phyloP scores from a whole-genome alignment of 208 protist species.

The Leishmania major region DNA sequence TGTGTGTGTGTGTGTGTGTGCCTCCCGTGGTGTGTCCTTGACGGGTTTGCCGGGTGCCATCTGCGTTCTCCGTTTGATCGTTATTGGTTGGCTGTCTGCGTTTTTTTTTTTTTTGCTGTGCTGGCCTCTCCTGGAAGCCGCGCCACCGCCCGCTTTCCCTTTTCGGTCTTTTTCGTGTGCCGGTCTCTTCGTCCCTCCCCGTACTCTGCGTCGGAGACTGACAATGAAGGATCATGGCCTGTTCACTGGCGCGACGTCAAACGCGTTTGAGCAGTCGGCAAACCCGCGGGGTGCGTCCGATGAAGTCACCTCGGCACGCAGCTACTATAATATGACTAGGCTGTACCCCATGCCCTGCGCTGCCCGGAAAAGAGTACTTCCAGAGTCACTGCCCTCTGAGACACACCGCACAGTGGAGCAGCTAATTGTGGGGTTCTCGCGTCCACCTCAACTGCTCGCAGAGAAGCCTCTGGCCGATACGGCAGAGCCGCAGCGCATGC shows the following conservation, averaged over 20 bases:
- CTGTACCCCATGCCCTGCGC: background rate
- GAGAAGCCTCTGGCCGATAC: background rate
- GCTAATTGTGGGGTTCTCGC: background rate
- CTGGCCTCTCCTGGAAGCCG: background rate
- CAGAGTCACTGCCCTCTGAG: background rate
- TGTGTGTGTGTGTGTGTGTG: background rate
- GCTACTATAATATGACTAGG: conserved; percentile 5
- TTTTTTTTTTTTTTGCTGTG: background rate
- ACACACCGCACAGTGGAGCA: background rate
- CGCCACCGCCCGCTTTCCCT: background rate
- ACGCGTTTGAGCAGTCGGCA: background rate
- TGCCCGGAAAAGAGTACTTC: background rate
- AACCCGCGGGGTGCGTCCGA: background rate
- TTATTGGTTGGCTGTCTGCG: background rate
- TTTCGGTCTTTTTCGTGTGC: background rate
- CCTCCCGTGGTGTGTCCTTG: background rate
- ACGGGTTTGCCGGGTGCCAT: background rate
- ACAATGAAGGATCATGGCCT: background rate
- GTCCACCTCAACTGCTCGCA: background rate
- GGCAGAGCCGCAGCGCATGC: background rate
- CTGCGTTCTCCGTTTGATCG: background rate
- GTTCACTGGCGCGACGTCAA: background rate
- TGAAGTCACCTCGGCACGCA: background rate
- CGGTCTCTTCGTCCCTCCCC: background rate
- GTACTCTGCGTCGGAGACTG: background rate